Evolutionary conservation across 306 rosid genomes (phyloP).

Genomic region (Crataegus laevigata): DNA sequence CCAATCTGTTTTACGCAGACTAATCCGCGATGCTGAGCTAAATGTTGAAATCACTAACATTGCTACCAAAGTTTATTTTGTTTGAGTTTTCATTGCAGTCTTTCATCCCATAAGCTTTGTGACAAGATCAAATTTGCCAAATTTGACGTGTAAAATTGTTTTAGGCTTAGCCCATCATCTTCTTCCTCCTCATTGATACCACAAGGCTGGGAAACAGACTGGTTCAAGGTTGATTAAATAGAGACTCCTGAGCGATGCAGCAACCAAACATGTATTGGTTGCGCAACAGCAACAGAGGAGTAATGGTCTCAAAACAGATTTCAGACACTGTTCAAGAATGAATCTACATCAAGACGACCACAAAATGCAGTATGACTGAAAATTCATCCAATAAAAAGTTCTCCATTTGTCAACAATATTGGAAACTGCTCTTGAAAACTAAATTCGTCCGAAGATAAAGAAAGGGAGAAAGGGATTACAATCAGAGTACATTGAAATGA

Average conservation of each 20-base stretch:
- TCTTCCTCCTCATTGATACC: too few species aligned
- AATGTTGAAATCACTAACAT: background rate
- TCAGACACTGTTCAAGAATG: background rate
- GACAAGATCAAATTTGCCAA: background rate
- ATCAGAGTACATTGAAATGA: constrained; percentile 11
- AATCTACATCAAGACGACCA: background rate
- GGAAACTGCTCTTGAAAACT: background rate
- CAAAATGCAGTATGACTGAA: background rate
- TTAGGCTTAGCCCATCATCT: background rate
- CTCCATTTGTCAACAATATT: background rate
- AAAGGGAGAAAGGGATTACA: background rate
- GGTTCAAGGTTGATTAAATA: too few species aligned
- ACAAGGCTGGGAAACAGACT: too few species aligned
- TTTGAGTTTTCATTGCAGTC: background rate
- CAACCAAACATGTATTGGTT: background rate
- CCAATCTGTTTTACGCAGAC: background rate
- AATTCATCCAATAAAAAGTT: background rate
- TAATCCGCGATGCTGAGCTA: background rate
- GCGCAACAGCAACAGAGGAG: background rate
- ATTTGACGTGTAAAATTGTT: background rate
- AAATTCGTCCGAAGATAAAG: background rate
- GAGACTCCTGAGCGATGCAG: too few species aligned
- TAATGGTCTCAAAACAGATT: background rate
- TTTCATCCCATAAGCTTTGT: background rate
- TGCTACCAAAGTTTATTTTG: background rate